These are phyloP conservation scores for Termitomyces sp. DNA, from an alignment of 768 basidiomycete species.

Conservation along the genomic window DNA sequence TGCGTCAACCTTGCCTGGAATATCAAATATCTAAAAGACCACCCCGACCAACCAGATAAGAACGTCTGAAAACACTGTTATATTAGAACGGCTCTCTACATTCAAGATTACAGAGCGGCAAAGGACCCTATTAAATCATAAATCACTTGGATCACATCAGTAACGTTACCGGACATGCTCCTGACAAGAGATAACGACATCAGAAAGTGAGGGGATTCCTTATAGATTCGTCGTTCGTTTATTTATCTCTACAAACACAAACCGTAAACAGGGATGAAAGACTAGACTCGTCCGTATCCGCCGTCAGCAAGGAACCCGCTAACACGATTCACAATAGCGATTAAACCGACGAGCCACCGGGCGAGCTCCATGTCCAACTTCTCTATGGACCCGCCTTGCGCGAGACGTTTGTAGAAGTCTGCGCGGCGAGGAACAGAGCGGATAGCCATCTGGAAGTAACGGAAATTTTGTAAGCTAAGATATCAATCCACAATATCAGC, in stretches of 20 bases:
- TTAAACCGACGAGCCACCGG: constrained; percentile 58
- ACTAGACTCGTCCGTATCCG: constrained; percentile 45
- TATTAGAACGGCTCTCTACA: not conserved
- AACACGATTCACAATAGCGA: constrained; percentile 45
- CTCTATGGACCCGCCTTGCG: constrained; percentile 50
- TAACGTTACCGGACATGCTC: not conserved
- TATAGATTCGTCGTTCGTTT: not conserved
- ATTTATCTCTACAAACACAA: not conserved
- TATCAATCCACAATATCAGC: not conserved
- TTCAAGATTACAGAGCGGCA: not conserved
- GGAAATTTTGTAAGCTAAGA: not conserved
- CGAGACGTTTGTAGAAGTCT: constrained; percentile 60
- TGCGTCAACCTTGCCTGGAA: no score
- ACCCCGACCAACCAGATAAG: not conserved
- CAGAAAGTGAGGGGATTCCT: not conserved
- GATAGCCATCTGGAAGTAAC: constrained; percentile 42
- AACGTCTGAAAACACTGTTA: not conserved
- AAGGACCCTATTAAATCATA: not conserved
- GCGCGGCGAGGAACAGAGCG: constrained; percentile 55
- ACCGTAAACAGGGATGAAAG: no score
- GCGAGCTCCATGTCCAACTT: constrained; percentile 49
- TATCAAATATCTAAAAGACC: no score
- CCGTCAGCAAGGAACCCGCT: constrained; percentile 48
- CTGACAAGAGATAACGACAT: not conserved
- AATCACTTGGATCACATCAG: not conserved